These are phyloP conservation scores for Macrolepiota albuminosa DNA, from an alignment of 768 basidiomycete species.

Conservation along the genomic window DNA sequence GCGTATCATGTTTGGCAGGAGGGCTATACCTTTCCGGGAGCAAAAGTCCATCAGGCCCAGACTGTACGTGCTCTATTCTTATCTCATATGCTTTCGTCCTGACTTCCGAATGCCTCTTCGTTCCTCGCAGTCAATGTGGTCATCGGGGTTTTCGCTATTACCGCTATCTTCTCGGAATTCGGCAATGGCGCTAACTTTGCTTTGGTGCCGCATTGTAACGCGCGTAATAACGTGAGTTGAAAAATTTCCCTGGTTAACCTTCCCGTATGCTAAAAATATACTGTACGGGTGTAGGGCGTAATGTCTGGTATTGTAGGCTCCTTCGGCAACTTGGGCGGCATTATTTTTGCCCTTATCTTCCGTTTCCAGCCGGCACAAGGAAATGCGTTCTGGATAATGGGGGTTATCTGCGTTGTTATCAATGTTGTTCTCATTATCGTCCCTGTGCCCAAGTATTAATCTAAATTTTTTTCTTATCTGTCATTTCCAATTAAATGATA, in stretches of 20 bases:
- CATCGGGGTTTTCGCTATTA: constrained; percentile 35
- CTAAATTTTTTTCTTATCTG: background rate
- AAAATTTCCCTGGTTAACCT: background rate
- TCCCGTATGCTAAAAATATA: background rate
- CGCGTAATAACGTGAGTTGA: constrained; percentile 25
- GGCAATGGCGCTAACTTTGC: constrained; percentile 49
- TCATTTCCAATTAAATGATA: background rate
- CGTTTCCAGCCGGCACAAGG: constrained; percentile 38
- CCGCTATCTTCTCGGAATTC: constrained; percentile 37
- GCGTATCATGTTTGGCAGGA: constrained; percentile 35
- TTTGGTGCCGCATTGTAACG: constrained; percentile 46
- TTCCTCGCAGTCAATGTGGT: constrained; percentile 24
- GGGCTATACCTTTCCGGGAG: constrained; percentile 36
- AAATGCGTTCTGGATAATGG: constrained; percentile 44
- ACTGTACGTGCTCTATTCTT: constrained; percentile 25
- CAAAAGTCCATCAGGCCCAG: constrained; percentile 20
- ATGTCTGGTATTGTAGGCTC: constrained; percentile 34
- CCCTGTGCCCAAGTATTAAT: constrained; percentile 22
- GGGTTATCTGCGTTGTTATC: constrained; percentile 33
- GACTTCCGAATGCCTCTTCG: background rate
- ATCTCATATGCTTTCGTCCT: background rate
- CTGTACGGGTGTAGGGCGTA: constrained; percentile 18
- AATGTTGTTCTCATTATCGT: constrained; percentile 20
- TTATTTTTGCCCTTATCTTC: constrained; percentile 44
- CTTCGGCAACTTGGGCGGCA: constrained; percentile 38